These are phyloP conservation scores for Ophiostoma montium DNA, from an alignment of 2,329 filamentous ascomycete species.

Conservation along the genomic window DNA sequence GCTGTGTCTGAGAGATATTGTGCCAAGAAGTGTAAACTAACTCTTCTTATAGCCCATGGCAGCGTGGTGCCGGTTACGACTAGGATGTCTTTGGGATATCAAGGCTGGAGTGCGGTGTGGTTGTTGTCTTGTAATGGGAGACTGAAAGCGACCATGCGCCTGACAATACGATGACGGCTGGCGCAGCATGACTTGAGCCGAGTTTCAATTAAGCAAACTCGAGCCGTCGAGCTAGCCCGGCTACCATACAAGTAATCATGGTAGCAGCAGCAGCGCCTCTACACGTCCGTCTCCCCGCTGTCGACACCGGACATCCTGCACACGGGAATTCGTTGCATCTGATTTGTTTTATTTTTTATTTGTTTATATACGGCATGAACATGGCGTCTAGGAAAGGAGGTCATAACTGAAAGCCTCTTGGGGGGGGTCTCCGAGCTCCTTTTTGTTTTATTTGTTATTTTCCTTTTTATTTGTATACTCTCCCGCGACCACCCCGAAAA, in stretches of 20 bases:
- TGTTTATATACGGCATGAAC: conserved; percentile 4
- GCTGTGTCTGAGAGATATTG: conserved; percentile 21
- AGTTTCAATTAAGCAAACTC: not conserved
- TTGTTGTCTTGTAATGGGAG: not conserved
- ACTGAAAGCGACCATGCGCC: too few species aligned
- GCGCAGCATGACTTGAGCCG: not conserved
- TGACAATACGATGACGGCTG: not conserved
- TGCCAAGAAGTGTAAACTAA: not conserved
- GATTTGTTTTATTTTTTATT: not conserved
- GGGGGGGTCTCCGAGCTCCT: not conserved
- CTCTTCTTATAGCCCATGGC: conserved; percentile 31
- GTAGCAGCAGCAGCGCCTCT: not conserved
- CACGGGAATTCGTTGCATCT: not conserved
- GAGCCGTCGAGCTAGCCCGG: not conserved
- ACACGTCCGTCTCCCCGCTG: not conserved
- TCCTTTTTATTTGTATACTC: not conserved
- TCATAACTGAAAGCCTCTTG: not conserved
- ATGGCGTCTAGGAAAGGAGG: conserved; percentile 2
- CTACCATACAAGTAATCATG: not conserved
- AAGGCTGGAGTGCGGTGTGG: not conserved
- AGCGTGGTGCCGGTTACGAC: conserved; percentile 42
- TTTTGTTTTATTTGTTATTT: not conserved
- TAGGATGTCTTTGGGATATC: not conserved
- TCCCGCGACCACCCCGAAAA: too few species aligned
- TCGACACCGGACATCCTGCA: too few species aligned